These are phyloP conservation scores for Globisporangium nagaii DNA, from an alignment of 352 stramenopile genomes.

Conservation along the genomic window DNA sequence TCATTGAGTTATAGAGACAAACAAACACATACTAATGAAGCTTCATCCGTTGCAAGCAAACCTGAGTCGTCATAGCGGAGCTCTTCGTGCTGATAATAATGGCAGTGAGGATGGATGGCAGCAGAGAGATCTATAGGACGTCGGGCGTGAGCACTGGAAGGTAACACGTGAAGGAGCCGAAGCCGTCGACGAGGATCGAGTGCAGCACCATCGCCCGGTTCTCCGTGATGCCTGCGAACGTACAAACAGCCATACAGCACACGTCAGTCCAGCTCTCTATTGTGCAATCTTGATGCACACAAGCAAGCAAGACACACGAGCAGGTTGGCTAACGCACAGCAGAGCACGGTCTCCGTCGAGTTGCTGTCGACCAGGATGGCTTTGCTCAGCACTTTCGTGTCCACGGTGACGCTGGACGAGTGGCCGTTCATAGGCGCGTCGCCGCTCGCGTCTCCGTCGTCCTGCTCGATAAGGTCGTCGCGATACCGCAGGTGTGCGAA, in stretches of 20 bases:
- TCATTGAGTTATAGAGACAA: not conserved
- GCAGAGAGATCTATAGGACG: constrained; percentile 13
- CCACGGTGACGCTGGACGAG: constrained; percentile 64
- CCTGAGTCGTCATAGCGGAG: not conserved
- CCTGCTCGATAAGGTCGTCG: constrained; percentile 61
- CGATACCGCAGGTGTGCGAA: constrained; percentile 71
- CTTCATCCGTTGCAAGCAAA: not conserved
- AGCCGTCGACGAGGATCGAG: constrained; percentile 66
- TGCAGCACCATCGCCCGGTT: constrained; percentile 75
- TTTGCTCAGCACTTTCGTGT: constrained; percentile 73
- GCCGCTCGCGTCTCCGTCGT: constrained; percentile 21
- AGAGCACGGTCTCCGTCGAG: constrained; percentile 64
- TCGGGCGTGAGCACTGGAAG: constrained; percentile 69
- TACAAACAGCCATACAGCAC: not conserved
- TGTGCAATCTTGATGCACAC: not conserved
- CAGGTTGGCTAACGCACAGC: no score
- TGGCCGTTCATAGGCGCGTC: constrained; percentile 8
- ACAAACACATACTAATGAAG: not conserved
- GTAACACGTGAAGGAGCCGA: constrained; percentile 83
- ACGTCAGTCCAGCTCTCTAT: not conserved
- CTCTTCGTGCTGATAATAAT: constrained; percentile 3
- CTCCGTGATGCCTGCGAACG: constrained; percentile 57
- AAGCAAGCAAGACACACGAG: constrained; percentile 1
- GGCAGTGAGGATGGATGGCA: not conserved
- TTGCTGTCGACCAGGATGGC: constrained; percentile 68